Evolutionary conservation across 257 asterid genomes (phyloP), one percentile per base, ranked within the genome.

Genomic region (Penstemon davidsonii): DNA sequence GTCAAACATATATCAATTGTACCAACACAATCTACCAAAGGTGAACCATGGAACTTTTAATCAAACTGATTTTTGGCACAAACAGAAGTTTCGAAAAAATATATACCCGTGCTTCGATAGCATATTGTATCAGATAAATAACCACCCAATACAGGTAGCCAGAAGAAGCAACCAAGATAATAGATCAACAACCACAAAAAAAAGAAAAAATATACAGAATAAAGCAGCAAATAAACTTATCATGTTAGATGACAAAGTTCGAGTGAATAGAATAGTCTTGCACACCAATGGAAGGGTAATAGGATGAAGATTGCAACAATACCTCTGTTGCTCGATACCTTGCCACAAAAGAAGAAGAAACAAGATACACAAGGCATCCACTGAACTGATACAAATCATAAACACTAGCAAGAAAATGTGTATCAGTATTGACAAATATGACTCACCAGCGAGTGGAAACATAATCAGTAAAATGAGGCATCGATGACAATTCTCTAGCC

Each of bases 321-420:
- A 93, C 97, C 81, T 93, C 99, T 18, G 97, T 95, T 39, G 99
- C 99, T 69, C 99, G 97, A 72, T 93, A 90, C 99, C 99, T 93
- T 53, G 43, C 52, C 72, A 52, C 42, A 49, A 69, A 25, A 63
- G 60, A 55, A 18, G 38, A 54, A 63, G 7, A 68, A 67, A 45
- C 65, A n/a, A 42, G 45, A 74, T 5, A 40, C 8, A 65, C 53
- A 58, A 69, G 57, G 47, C 74, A 58, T 46, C 66, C 54, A 66
- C 36, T 15, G 76, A 68, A 72, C 70, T 56, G 55, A 67, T 68
- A 50, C 7, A 39, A 33, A 44, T 63, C 56, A 38, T 46, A 47
- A 47, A 65, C 38, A 61, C 42, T 12, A 49, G 62, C 42, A 11
- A 41, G 7, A 75, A 25, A 66, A n/a, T 19, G 58, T 37, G 12